Conservation (phyloP, 805 yeast species). For the Kluyveromyces nonfermentans region DNA sequence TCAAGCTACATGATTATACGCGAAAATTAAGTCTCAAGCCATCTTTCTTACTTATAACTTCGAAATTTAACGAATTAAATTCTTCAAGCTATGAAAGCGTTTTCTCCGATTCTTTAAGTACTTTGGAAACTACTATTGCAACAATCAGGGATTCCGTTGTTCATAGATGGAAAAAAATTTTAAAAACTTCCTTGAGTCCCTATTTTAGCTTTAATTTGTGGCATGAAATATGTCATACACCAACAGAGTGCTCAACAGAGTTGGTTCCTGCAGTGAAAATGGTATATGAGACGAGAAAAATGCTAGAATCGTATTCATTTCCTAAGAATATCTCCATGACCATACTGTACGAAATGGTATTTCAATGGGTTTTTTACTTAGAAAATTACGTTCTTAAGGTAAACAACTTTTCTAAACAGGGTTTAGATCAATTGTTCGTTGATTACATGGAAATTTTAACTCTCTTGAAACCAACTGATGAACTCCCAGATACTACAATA, state of each 20-base stretch:
- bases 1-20: not conserved
- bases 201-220: conserved; percentile 29
- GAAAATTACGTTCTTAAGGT: conserved; percentile 30
- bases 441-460: conserved; percentile 28
- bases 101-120: conserved; percentile 25
- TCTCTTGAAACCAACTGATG: conserved; percentile 13
- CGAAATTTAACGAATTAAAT: conserved; percentile 5
- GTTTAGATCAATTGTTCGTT: conserved; percentile 26
- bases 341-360: conserved; percentile 21
- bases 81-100: conserved; percentile 13
- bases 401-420: conserved; percentile 29
- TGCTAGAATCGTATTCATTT: conserved; percentile 1
- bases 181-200: conserved; percentile 23
- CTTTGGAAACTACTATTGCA: conserved; percentile 20
- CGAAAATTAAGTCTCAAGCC: conserved; percentile 3
- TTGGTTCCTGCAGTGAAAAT: conserved; percentile 5
- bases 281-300: not conserved
- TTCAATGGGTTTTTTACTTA: conserved; percentile 25
- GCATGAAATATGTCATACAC: conserved; percentile 15
- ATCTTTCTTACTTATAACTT: conserved; percentile 5
- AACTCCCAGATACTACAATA: conserved; percentile 13
- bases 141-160: conserved; percentile 26
- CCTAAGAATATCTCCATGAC: conserved; percentile 11
- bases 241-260: conserved; percentile 9
- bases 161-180: conserved; percentile 23